These are phyloP conservation scores for Solanum pennellii DNA, from an alignment of 257 asterid species.

Conservation along the genomic window DNA sequence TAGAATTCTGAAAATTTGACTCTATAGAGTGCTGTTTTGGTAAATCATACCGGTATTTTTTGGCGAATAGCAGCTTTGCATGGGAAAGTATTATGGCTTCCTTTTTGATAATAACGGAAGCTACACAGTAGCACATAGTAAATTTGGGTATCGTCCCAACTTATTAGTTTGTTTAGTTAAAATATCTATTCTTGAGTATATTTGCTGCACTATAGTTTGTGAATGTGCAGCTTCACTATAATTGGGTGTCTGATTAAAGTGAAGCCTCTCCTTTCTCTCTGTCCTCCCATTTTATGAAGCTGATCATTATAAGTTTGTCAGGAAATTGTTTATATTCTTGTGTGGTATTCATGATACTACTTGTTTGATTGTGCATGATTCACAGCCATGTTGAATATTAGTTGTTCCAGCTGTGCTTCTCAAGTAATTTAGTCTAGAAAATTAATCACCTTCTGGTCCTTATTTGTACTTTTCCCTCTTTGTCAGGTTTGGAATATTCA, in stretches of 20 bases:
- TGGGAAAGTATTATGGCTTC: background rate
- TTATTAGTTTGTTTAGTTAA: background rate
- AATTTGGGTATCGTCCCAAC: background rate
- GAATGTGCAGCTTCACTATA: background rate
- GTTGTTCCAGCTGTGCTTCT: background rate
- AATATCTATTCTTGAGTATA: background rate
- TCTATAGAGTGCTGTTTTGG: background rate
- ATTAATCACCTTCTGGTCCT: background rate
- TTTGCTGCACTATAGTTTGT: background rate
- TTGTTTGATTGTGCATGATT: background rate
- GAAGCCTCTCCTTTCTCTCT: background rate
- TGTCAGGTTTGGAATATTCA: slow-evolving; percentile 79
- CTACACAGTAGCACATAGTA: background rate
- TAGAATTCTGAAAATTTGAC: background rate
- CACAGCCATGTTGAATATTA: background rate
- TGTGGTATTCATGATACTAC: background rate
- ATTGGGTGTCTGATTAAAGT: background rate
- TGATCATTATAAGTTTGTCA: background rate
- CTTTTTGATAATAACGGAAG: background rate
- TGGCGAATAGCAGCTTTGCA: background rate
- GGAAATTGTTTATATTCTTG: background rate
- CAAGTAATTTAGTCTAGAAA: background rate
- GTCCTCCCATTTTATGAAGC: background rate
- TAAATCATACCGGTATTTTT: background rate
- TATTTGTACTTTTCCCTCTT: background rate